These are phyloP conservation scores for Podila epigama DNA, from an alignment of 192 early-diverging fungal genomes.

Conservation along the genomic window DNA sequence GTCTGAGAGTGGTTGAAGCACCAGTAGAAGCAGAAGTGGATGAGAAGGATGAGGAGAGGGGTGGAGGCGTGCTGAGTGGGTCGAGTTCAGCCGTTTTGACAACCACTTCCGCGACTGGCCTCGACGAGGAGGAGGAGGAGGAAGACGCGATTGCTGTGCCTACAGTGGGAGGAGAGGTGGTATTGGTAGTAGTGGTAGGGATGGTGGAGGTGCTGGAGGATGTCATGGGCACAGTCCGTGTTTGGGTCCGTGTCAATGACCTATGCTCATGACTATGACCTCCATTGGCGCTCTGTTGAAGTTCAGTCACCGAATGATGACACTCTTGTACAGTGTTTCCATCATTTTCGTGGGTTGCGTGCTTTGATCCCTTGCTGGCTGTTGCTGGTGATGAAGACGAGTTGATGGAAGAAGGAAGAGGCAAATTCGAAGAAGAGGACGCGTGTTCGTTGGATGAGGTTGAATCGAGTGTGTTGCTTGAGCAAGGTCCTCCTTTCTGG, in stretches of 20 bases:
- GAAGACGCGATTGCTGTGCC: background rate
- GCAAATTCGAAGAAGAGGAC: too few species aligned
- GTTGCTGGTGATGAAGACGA: too few species aligned
- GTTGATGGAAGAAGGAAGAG: too few species aligned
- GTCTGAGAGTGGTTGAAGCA: constrained; percentile 6
- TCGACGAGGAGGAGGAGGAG: background rate
- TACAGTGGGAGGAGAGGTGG: background rate
- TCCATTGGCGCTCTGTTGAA: background rate
- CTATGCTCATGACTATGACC: background rate
- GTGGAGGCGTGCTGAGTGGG: background rate
- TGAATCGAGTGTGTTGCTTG: too few species aligned
- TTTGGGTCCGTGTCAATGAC: background rate
- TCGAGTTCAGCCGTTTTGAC: constrained; percentile 19
- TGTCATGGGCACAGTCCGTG: background rate
- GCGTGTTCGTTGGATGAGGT: too few species aligned
- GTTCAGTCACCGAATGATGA: too few species aligned
- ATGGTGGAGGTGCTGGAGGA: background rate
- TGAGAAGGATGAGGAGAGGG: background rate
- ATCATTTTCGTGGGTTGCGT: too few species aligned
- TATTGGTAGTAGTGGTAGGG: background rate
- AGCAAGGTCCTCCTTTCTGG: too few species aligned
- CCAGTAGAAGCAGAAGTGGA: too few species aligned
- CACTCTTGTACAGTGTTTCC: too few species aligned
- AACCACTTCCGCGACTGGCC: constrained; percentile 8
- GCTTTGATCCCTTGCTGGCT: too few species aligned